Evolutionary conservation across 768 basidiomycete genomes (phyloP).

Genomic region (Lactarius indigo): DNA sequence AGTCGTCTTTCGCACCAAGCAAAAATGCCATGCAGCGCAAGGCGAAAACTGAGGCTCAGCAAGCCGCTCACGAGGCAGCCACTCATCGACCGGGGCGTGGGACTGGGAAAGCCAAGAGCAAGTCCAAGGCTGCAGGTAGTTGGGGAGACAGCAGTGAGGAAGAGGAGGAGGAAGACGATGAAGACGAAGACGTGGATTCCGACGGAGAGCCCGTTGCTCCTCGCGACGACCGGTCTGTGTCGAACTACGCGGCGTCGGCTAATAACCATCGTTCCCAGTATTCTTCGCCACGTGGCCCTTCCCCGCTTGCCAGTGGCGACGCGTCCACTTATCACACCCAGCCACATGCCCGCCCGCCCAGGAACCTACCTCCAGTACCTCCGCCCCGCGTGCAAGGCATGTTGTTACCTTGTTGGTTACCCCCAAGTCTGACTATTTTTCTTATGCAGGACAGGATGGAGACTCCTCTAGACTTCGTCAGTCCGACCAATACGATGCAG

Average conservation of each 20-base stretch:
- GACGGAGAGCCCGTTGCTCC: slow-evolving; percentile 42
- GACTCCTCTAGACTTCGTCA: slow-evolving; percentile 43
- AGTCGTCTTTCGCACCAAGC: slow-evolving; percentile 86
- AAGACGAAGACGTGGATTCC: slow-evolving; percentile 62
- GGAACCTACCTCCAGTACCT: slow-evolving; percentile 29
- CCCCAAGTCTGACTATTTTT: background rate
- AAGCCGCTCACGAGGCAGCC: slow-evolving; percentile 77
- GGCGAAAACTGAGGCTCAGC: slow-evolving; percentile 78
- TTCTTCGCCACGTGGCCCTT: slow-evolving; percentile 19
- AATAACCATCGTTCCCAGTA: slow-evolving; percentile 18
- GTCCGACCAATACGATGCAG: slow-evolving; percentile 52
- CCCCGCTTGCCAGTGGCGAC: slow-evolving; percentile 17
- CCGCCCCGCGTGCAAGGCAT: slow-evolving; percentile 16
- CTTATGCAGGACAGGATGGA: slow-evolving; percentile 37
- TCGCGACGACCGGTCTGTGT: slow-evolving; percentile 24
- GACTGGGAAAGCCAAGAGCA: slow-evolving; percentile 39
- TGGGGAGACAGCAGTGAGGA: slow-evolving; percentile 78
- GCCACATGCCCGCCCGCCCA: slow-evolving; percentile 19
- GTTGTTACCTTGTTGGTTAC: background rate
- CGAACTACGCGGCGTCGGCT: slow-evolving; percentile 20
- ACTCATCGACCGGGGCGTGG: slow-evolving; percentile 68
- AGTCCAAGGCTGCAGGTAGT: slow-evolving; percentile 39
- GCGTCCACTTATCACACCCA: slow-evolving; percentile 6
- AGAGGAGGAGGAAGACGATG: slow-evolving; percentile 68
- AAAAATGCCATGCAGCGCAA: slow-evolving; percentile 82